phyloP scores from a whole-genome alignment of 2,329 filamentous ascomycete genomes.

The Aspergillus nomiae region DNA sequence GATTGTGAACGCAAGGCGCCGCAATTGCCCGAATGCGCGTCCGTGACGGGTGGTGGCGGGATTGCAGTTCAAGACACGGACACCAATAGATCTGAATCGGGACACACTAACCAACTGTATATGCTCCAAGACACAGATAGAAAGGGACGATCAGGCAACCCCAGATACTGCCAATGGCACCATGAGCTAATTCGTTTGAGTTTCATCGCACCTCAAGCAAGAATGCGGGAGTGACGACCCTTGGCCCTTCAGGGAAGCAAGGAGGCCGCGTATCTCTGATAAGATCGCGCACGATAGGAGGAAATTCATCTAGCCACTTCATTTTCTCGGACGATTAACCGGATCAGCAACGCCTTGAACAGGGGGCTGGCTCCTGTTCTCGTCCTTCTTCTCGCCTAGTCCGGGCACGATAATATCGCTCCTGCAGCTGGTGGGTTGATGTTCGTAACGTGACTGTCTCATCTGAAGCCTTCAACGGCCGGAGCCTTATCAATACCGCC shows the following conservation, averaged over 20 bases:
- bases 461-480: background rate
- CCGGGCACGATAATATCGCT: background rate
- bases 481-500: slow-evolving; percentile 13
- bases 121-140: background rate
- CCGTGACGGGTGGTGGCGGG: background rate
- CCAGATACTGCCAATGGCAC: background rate
- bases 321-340: slow-evolving; percentile 6
- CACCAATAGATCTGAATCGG: background rate
- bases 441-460: background rate
- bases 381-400: background rate
- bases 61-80: background rate
- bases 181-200: background rate
- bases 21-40: slow-evolving; percentile 1
- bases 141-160: background rate
- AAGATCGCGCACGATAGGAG: slow-evolving; percentile 20
- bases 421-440: slow-evolving; percentile 1
- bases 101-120: background rate
- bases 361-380: slow-evolving; percentile 1
- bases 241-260: slow-evolving; percentile 8
- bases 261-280: slow-evolving; percentile 14
- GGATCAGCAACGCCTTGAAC: slow-evolving; percentile 4
- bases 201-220: slow-evolving; percentile 10
- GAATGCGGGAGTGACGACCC: slow-evolving; percentile 6
- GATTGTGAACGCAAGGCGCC: slow-evolving; percentile 3
- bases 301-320: slow-evolving; percentile 7